Evolutionary conservation across 2,329 filamentous ascomycete species (phyloP), one percentile per base, ranked within the genome.

Genomic region (Cordyceps farinosa): DNA sequence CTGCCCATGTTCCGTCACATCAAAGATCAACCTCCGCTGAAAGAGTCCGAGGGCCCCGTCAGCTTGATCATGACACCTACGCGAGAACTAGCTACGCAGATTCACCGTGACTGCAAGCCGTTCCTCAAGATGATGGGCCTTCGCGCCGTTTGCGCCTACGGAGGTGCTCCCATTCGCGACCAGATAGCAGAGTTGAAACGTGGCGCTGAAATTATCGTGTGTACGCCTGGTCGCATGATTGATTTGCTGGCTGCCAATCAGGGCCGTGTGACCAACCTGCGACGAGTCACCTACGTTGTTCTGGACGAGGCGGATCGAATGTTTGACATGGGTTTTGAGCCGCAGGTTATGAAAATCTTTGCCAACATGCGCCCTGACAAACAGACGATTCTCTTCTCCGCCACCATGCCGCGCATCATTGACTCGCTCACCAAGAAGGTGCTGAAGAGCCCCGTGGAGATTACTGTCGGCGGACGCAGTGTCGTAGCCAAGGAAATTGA

Each of bases 241-340:
- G 95, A 99, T 80, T 84, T 99, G 22, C 81, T 99, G 38, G 91
- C 92, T 47, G 92, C 93, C 58, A 99, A 98, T 73, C 89, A 91
- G 67, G 94, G 94, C n/a, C 87, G 93, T 66, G 93, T 98, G 10
- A 96, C 94, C 13, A 98, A 96, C 71, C 82, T 99, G 63, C 87
- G 85, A 68, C 86, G 95, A 66, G 91, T 97, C 13, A 95, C 92
- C 0, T 99, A 98, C 74, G 87, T 97, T 30, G 95, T 99, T 11
- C 85, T 99, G 45, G 95, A 99, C 73, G 95, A 99, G 78, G 95
- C 95, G 54, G 95, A 99, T 76, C 90, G 95, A 66, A 98, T 99
- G 95, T 97, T 98, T 73, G 95, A 99, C 75, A 98, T 99, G 95
- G 95, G 95, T 15, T 99, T 99, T 72, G 94, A 97, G 77, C 94